Base-by-base conservation (phyloP, 1,284 basidiomycete species). In the Cerioporus squamosus region DNA sequence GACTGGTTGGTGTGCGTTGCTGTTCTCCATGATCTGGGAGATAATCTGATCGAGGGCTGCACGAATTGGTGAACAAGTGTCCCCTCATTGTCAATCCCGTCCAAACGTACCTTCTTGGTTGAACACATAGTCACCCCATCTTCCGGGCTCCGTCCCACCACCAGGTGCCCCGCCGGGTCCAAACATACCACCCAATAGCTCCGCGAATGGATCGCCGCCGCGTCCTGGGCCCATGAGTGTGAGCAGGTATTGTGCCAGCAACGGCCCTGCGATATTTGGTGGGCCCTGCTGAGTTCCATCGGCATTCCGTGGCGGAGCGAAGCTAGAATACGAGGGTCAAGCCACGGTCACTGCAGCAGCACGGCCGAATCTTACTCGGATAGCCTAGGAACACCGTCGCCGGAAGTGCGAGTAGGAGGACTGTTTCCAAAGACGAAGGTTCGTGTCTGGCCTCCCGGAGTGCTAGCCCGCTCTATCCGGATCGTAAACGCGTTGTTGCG, bases 71-170 rank as follows among this genome's bases (percentile, higher is more conserved):
- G 47, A 36, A 10, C 33, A 36, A 36, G 33, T 10, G 10, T 10
- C 8, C 33, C 10, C 12, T 3, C 33, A 10, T 10, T 10, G 10
- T 15, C 8, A 36, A 10, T 36, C 8, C 8, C 6, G 4, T 10
- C 3, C 10, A 15, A n/a, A 62, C 72, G 39, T 56, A 84, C 91
- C 90, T 81, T 92, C 88, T 74, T 93, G 90, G 62, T 85, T 90
- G 67, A 92, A 89, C 12, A 90, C 90, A 75, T 93, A 93, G 69
- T 93, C 91, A 10, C 91, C 91, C 85, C 85, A 84, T 65, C 83
- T 74, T 18, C 87, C 87, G 44, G 71, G 71, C 57, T 79, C 78
- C 23, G 77, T 50, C 9, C 53, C 59, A 14, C 64, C 58, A 33
- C 38, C 38, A 42, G 49, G 49, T 3, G 38, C 1, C 4, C 72